Evolutionary conservation across 2,329 filamentous ascomycete species (phyloP).

Genomic region (Tolypocladium cylindrosporum): DNA sequence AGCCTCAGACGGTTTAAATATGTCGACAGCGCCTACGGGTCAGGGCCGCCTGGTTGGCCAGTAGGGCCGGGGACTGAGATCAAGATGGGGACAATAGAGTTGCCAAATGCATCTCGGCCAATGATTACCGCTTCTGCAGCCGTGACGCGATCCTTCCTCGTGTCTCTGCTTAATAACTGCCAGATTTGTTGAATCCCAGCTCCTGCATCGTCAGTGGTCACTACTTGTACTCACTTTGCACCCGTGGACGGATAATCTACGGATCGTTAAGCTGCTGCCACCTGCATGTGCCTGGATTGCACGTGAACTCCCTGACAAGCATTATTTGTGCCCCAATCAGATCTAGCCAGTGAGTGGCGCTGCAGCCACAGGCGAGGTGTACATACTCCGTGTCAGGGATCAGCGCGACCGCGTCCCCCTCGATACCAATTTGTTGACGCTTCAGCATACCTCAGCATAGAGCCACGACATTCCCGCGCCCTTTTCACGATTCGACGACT

Average conservation of each 20-base stretch:
- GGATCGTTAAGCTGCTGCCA: neutral
- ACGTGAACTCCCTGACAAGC: slow-evolving; percentile 4
- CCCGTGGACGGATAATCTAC: neutral
- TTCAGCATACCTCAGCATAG: neutral
- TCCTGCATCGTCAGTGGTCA: neutral
- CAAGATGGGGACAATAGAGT: neutral
- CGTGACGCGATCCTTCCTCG: too few species aligned
- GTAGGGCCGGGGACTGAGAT: neutral
- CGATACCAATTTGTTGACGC: neutral
- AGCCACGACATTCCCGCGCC: slow-evolving; percentile 3
- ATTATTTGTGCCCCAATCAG: neutral
- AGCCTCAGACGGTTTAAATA: neutral
- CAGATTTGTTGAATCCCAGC: neutral
- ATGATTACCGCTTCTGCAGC: neutral
- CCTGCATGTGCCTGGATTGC: slow-evolving; percentile 2
- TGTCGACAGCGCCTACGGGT: neutral
- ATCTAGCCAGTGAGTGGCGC: neutral
- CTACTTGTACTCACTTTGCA: neutral
- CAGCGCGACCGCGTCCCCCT: slow-evolving; percentile 9
- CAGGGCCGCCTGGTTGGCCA: neutral
- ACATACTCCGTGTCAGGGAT: neutral
- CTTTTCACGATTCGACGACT: slow-evolving; percentile 1
- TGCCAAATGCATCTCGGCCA: neutral
- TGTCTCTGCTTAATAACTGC: neutral
- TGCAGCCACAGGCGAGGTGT: neutral